Evolutionary conservation across 2,329 filamentous ascomycete species (phyloP).

Genomic region (Colletotrichum zoysiae): DNA sequence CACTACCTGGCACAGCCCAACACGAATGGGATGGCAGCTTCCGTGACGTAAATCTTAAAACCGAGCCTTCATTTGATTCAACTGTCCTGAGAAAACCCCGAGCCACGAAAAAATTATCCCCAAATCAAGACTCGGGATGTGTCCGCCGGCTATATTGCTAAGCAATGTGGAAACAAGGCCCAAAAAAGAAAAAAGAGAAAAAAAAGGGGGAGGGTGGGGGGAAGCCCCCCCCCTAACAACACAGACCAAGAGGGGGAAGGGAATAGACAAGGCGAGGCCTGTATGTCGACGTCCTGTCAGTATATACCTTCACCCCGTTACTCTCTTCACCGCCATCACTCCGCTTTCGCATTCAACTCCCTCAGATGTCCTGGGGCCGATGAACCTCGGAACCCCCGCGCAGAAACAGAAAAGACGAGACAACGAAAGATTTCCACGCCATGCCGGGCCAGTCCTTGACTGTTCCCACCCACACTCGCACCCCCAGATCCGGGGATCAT

Average conservation of each 20-base stretch:
- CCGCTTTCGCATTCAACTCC: constrained; percentile 1
- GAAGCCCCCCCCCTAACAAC: background rate
- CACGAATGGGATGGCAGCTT: background rate
- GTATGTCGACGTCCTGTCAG: background rate
- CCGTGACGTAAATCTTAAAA: background rate
- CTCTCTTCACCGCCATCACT: background rate
- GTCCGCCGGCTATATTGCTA: background rate
- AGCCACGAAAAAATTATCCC: background rate
- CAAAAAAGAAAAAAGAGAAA: no score
- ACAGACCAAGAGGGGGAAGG: background rate
- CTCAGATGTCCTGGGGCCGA: background rate
- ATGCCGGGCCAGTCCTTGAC: constrained; percentile 36
- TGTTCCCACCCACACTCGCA: constrained; percentile 8
- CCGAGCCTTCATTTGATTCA: constrained; percentile 7
- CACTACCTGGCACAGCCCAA: background rate
- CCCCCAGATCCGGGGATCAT: constrained; percentile 29
- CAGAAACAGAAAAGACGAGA: constrained; percentile 5
- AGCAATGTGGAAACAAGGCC: background rate
- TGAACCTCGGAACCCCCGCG: constrained; percentile 3
- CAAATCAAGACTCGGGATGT: constrained; percentile 7
- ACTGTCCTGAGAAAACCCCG: background rate
- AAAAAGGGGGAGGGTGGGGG: no score
- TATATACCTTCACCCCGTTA: constrained; percentile 4
- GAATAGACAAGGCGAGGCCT: background rate
- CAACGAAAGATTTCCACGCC: constrained; percentile 31